phyloP scores from a whole-genome alignment of 2,329 filamentous ascomycete species.

The Sporothrix luriei region DNA sequence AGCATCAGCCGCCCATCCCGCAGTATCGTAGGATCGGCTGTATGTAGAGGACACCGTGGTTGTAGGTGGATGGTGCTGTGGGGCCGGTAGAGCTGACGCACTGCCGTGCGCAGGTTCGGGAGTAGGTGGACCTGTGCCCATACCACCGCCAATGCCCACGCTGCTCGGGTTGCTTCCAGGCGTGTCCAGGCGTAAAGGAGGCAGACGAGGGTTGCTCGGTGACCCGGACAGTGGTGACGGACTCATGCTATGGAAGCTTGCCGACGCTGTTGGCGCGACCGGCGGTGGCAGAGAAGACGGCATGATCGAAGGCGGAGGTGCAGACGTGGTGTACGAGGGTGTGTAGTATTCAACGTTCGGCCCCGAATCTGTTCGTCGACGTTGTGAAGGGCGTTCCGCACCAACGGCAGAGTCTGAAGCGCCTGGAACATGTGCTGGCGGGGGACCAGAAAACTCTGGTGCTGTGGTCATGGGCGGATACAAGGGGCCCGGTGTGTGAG shows the following conservation, averaged over 20 bases:
- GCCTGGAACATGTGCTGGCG: constrained; percentile 34
- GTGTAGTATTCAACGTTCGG: constrained; percentile 27
- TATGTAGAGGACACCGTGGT: constrained; percentile 5
- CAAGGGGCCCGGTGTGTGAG: constrained; percentile 11
- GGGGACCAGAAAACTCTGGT: constrained; percentile 35
- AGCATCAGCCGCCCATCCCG: constrained; percentile 32
- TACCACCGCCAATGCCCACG: constrained; percentile 35
- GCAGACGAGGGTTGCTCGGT: constrained; percentile 31
- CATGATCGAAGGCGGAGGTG: constrained; percentile 4
- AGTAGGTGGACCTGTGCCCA: constrained; percentile 34
- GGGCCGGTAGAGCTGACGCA: constrained; percentile 22
- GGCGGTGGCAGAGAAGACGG: constrained; percentile 23
- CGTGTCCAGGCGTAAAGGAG: constrained; percentile 33
- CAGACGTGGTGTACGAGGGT: constrained; percentile 22
- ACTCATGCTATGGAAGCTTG: constrained; percentile 31
- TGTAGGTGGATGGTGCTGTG: constrained; percentile 23
- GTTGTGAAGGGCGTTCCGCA: constrained; percentile 33
- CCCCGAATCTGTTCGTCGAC: constrained; percentile 34
- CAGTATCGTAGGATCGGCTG: constrained; percentile 37
- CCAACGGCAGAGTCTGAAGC: constrained; percentile 34
- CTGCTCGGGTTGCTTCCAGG: constrained; percentile 40
- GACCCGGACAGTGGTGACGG: constrained; percentile 33
- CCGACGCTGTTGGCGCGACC: constrained; percentile 4
- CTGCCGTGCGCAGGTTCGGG: constrained; percentile 27
- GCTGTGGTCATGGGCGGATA: constrained; percentile 29